Base-by-base conservation (phyloP, 2,329 filamentous ascomycete genomes). In the Ophiosphaerella herpotricha region DNA sequence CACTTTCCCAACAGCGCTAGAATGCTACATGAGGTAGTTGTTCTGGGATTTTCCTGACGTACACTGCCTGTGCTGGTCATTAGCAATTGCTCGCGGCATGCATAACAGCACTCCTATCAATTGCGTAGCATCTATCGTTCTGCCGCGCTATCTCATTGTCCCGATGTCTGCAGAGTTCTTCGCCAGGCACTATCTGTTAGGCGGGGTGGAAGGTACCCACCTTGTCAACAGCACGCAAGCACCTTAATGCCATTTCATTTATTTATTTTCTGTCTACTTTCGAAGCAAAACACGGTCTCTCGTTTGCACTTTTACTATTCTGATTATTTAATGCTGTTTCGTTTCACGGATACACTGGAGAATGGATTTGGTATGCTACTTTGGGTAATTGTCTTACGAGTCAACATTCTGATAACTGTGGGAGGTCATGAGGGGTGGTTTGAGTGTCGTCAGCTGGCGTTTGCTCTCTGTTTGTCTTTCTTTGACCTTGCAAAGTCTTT, bases 41-140 rank as follows among this genome's bases (percentile, higher is more conserved):
- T 33, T 14, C 29, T 36, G 13, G 43, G 16, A 7, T 33, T 21
- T 5, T 23, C 55, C 55, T 43, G 42, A 42, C 46, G 43, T 51
- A 44, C 47, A 48, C 62, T 64, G 60, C 68, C 66, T 66, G 56
- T 66, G 69, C 69, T 67, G 69, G 68, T 48, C 64, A 67, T 48
- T 63, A 65, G 65, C 63, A 58, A 60, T 53, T 49, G 56, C 51
- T 50, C 52, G 43, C 48, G 52, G 54, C 49, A 57, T 65, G 59
- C 63, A 63, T 60, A 50, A 44, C 41, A 52, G 49, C 55, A 52
- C 54, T 57, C 55, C 55, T 66, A 52, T 67, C 64, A 42, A 8
- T 68, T 67, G 62, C 64, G 64, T 71, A 70, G 62, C 58, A 61
- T 68, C 14, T 62, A 47, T 54, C 45, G 36, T 58, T 42, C 45